Conservation (phyloP, 495 filamentous ascomycete species). For the Neurospora cerealis region DNA sequence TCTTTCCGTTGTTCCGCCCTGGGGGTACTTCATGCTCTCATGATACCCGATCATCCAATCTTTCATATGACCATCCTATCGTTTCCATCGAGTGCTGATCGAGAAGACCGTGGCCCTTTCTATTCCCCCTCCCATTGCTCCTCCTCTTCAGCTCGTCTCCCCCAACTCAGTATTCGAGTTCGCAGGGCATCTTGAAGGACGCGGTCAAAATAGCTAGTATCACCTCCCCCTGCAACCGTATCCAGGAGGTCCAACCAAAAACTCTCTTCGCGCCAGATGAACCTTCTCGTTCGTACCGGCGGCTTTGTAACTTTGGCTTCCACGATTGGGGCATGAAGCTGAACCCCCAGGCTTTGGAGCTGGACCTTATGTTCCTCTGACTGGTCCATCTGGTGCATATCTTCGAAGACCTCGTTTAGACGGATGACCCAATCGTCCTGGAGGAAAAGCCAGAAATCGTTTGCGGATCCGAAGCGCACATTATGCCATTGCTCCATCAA, state of each 20-base stretch:
- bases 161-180: too few species aligned
- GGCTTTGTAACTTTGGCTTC: not conserved
- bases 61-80: not conserved
- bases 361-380: not conserved
- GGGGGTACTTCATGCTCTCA: not conserved
- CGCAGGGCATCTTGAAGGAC: not conserved
- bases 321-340: not conserved
- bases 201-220: not conserved
- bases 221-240: not conserved
- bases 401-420: not conserved
- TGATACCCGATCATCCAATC: not conserved
- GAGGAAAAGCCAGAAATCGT: not conserved
- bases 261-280: not conserved
- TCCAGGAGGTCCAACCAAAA: not conserved
- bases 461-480: not conserved
- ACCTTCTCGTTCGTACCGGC: not conserved
- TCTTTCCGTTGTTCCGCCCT: not conserved
- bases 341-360: not conserved
- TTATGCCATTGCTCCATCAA: not conserved
- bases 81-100: not conserved
- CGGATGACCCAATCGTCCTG: not conserved
- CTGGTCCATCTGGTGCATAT: not conserved
- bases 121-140: not conserved
- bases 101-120: not conserved
- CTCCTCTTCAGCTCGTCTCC: not conserved